Evolutionary conservation across 2,329 filamentous ascomycete species (phyloP), one percentile per base, ranked within the genome.

Genomic region (Penicillium sp.): DNA sequence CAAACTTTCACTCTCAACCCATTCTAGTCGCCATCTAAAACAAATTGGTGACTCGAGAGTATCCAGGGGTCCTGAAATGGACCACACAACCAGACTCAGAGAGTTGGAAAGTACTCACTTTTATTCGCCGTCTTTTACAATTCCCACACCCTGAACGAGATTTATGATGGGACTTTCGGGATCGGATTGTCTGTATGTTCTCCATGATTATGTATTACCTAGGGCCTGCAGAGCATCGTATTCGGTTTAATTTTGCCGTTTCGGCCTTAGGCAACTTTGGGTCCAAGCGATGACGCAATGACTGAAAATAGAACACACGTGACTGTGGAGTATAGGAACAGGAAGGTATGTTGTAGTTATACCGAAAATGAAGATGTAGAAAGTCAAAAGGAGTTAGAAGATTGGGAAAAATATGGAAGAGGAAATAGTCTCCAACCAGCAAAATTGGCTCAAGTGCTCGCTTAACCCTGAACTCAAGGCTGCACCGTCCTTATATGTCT

Each of bases 41-140:
- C 48, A 62, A 4, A 54, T 33, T 23, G 61, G 9, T n/a, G 43
- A 54, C 5, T 46, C 37, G 7, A 59, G 23, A 12, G 38, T 31
- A 17, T 45, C 23, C 46, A 31, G 29, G 29, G 41, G 52, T 53
- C 10, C 27, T 42, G 27, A 17, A 33, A 33, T 27, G n/a, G 13
- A 13, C 19, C 19, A 2, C 38, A 37, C 41, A 43, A n/a, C 37
- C 4, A 35, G 17, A 21, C 17, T n/a, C 9, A 2, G 37, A 23
- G 10, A 12, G 13, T 21, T 17, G 12, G 25, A 27, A 38, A 19
- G 4, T 19, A 61, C 69, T 64, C 47, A 74, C 73, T 62, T 75
- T 75, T 9, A 75, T 66, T 15, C 72, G 70, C 7, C 72, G 60
- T 52, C 59, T 66, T 57, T 75, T 74, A 49, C 73, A 75, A 48